phyloP scores from a whole-genome alignment of 768 basidiomycete species.

The Mycena epipterygia region DNA sequence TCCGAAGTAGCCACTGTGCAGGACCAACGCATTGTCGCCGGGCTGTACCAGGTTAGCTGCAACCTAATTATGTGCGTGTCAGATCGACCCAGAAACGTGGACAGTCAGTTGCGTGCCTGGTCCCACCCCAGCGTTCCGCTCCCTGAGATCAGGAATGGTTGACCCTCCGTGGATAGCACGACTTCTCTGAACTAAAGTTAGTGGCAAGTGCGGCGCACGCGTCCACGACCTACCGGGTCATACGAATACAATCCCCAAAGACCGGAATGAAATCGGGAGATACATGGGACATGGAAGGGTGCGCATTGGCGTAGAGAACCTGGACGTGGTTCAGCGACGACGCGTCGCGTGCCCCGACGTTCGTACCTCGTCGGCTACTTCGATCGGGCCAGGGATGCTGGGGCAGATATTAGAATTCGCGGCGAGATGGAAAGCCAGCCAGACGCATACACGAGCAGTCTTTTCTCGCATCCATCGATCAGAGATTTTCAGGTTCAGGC shows the following conservation, averaged over 20 bases:
- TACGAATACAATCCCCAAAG: conserved; percentile 90
- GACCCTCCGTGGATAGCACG: conserved; percentile 81
- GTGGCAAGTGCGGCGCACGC: not conserved
- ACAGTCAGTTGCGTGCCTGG: conserved; percentile 63
- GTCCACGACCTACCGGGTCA: conserved; percentile 71
- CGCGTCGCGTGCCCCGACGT: conserved; percentile 20
- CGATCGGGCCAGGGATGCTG: conserved; percentile 77
- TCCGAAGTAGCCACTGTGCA: conserved; percentile 95
- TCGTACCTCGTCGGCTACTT: conserved; percentile 64
- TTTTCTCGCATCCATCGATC: conserved; percentile 43
- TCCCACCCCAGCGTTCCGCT: conserved; percentile 98
- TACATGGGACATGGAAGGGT: conserved; percentile 90
- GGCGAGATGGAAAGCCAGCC: not conserved
- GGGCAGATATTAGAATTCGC: conserved; percentile 27
- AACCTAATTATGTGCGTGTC: conserved; percentile 61
- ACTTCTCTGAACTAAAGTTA: conserved; percentile 65
- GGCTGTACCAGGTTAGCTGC: conserved; percentile 91
- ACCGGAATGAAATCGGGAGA: conserved; percentile 89
- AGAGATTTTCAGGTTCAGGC: conserved; percentile 23
- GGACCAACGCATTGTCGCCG: conserved; percentile 83
- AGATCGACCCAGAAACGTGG: conserved; percentile 16
- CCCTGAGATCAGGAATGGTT: conserved; percentile 95
- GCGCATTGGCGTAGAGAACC: conserved; percentile 95
- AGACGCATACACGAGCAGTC: conserved; percentile 67
- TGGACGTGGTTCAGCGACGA: conserved; percentile 41